Base-by-base conservation (phyloP, 768 basidiomycete species). In the Leccinum disarticulatum region DNA sequence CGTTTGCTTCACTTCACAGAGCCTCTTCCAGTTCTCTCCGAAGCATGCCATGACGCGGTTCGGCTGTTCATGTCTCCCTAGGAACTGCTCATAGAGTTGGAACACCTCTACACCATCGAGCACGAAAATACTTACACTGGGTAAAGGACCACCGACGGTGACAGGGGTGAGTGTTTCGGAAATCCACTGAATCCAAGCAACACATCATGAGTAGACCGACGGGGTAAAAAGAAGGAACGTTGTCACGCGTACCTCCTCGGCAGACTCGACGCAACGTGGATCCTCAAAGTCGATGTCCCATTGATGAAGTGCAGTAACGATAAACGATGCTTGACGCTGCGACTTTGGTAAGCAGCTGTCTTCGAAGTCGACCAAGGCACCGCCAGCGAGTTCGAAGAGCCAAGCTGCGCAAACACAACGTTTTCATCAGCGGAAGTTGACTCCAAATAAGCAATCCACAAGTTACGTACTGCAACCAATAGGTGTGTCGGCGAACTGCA, bases 381-480 rank as follows among this genome's bases (percentile, higher is more conserved):
- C 92, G 2, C 90, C 94, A 0, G 90, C 89, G 46, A 94, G 81
- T 73, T 97, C 94, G 71, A 96, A 95, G 8, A 97, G 79, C 94
- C 93, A 96, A 15, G 93, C 93, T 93, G 43, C 17, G 14, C 41
- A 51, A 7, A 10, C 11, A n/a, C 4, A 43, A 28, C 19, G 15
- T 48, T 15, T 5, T 56, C 62, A 52, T 65, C 47, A 61, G 51
- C 15, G 4, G 5, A 43, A 7, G n/a, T 33, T 27, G 6, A 60
- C 25, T 22, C 28, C 11, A 36, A 48, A 57, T 22, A 48, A 19
- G 19, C 6, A 33, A 19, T 6, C 5, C 30, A 52, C 36, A 51
- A 25, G 52, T 10, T 10, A 85, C 93, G 63, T 72, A 95, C 93
- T 95, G 77, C 94, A 95, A 14, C 95, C 95, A 62, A 93, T 85